Base-by-base conservation (phyloP, 345 rosid species). In the Aurinia saxatilis region DNA sequence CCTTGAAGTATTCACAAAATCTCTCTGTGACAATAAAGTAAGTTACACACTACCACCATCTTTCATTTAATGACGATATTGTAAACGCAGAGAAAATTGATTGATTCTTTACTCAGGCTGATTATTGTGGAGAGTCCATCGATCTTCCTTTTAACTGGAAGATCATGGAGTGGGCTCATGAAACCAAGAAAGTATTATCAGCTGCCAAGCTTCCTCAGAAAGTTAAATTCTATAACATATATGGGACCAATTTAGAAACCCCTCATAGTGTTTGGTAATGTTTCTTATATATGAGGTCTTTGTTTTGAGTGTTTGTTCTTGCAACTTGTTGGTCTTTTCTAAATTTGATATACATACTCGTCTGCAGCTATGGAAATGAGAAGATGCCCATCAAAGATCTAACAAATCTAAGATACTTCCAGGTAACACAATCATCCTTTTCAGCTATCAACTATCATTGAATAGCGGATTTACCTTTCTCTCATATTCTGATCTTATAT, bases 171-270 rank as follows among this genome's bases (percentile, higher is more conserved):
- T 89, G 93, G 98, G 87, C 96, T 51, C 54, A 82, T 1, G 83
- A 92, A 71, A 92, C 96, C 23, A 73, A 55, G 50, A 67, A 40
- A 72, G 51, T 89, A 30, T 66, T 89, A 34, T 58, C 68, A 42
- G 50, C 48, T 44, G 93, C 98, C 37, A 84, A 87, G 75, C 81
- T 92, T 77, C 96, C 98, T 35, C 6, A 85, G 17, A 55, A 77
- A 77, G 98, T 92, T 55, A 89, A 87, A 79, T 92, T 92, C 77
- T 92, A 87, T 78, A 92, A 89, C 58, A 85, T 92, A 50, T 92
- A 92, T 64, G 98, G 85, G n/a, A 87, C 73, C 51, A 76, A 76
- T 76, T 76, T 87, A 44, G 96, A 79, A 66, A 89, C 98, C 38
- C 98, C 98, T 6, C 98, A 89, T 38, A 85, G 81, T 72, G 93